A percentile compares a stretch with the other conserved stretches of the same genome.
Evolutionary conservation across 148 eudicot genomes (phyloP).

Genomic region (Rhododendron kiyosumense): DNA sequence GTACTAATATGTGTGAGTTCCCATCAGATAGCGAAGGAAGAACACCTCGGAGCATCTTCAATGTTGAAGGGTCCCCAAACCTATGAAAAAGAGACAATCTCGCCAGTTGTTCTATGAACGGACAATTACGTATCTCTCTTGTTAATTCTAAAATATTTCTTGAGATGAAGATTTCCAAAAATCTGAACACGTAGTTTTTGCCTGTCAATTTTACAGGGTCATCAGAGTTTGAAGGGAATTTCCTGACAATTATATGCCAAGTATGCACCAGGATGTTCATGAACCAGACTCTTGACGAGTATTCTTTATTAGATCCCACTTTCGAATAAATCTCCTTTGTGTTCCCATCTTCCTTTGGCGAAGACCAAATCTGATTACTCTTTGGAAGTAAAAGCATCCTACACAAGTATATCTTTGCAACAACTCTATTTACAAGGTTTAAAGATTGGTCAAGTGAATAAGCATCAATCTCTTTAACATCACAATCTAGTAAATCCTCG

Average conservation of each 20-base stretch:
- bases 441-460: slow-evolving; percentile 43
- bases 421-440: slow-evolving; percentile 47
- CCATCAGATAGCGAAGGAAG: slow-evolving; percentile 44
- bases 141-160: slow-evolving; percentile 44
- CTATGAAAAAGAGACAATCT: slow-evolving; percentile 59
- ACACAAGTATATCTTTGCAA: slow-evolving; percentile 58
- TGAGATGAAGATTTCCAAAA: slow-evolving; percentile 53
- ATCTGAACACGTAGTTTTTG: slow-evolving; percentile 32
- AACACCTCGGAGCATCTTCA: slow-evolving; percentile 51
- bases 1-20: slow-evolving; percentile 38
- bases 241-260: slow-evolving; percentile 63
- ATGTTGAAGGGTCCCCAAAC: slow-evolving; percentile 65
- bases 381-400: slow-evolving; percentile 51
- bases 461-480: slow-evolving; percentile 23
- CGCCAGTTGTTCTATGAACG: slow-evolving; percentile 54
- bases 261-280: slow-evolving; percentile 47
- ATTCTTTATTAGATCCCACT: slow-evolving; percentile 18
- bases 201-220: slow-evolving; percentile 15
- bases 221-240: slow-evolving; percentile 28
- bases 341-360: slow-evolving; percentile 20
- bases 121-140: slow-evolving; percentile 37
- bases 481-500: slow-evolving; percentile 41
- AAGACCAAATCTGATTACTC: slow-evolving; percentile 16
- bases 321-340: slow-evolving; percentile 11
- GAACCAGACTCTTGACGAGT: slow-evolving; percentile 38